Evolutionary conservation across 257 asterid species (phyloP).

Genomic region (Apocynum venetum): DNA sequence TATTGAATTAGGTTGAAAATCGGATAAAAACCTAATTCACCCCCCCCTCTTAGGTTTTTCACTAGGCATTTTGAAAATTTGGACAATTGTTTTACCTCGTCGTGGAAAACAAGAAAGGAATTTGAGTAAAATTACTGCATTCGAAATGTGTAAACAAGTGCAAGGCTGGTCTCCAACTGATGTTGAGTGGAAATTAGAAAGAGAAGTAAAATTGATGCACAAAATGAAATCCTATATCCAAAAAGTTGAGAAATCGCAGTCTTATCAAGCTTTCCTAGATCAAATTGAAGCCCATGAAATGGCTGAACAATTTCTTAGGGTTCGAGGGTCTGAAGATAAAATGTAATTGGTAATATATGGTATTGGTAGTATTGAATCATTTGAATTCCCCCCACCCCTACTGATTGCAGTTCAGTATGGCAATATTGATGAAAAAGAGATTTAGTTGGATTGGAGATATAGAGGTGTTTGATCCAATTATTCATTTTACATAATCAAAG

Average conservation of each 20-base stretch:
- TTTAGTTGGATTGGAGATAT: slow-evolving; percentile 73
- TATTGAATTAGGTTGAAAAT: no score
- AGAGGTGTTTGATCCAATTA: slow-evolving; percentile 79
- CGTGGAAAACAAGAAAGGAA: no score
- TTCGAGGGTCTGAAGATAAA: slow-evolving; percentile 48
- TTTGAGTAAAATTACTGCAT: no score
- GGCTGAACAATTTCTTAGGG: slow-evolving; percentile 33
- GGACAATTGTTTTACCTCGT: no score
- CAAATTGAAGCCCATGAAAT: slow-evolving; percentile 48
- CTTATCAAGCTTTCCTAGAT: slow-evolving; percentile 34
- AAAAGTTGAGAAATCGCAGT: slow-evolving; percentile 48
- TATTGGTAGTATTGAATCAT: slow-evolving; percentile 85
- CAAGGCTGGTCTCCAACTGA: slow-evolving; percentile 60
- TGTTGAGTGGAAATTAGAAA: slow-evolving; percentile 41
- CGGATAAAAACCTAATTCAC: no score
- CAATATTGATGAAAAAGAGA: slow-evolving; percentile 64
- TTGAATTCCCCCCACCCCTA: slow-evolving; percentile 32
- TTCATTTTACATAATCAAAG: slow-evolving; percentile 58
- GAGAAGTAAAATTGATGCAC: slow-evolving; percentile 55
- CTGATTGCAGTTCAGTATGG: slow-evolving; percentile 67
- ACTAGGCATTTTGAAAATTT: no score
- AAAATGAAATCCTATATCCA: slow-evolving; percentile 48
- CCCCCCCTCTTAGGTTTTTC: no score
- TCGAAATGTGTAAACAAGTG: slow-evolving; percentile 33
- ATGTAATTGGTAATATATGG: slow-evolving; percentile 83